Conservation (phyloP, 768 basidiomycete species). For the Agaricus blazei region DNA sequence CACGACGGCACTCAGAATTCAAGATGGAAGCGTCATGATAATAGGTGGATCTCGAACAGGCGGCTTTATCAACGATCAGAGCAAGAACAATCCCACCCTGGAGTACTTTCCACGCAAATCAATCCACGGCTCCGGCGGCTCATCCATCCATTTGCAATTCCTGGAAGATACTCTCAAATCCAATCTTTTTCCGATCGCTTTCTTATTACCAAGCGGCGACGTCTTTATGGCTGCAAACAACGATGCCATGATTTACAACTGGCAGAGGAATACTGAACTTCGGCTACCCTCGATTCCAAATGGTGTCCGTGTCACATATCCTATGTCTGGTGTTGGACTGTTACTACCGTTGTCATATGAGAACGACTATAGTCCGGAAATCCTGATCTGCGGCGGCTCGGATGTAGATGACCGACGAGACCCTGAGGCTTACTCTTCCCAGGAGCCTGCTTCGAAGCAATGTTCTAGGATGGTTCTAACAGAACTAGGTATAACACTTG, state of each 20-base stretch:
- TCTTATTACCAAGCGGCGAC: conserved; percentile 62
- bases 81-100: conserved; percentile 75
- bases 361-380: conserved; percentile 59
- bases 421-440: conserved; percentile 61
- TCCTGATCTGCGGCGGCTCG: conserved; percentile 78
- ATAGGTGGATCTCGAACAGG: conserved; percentile 78
- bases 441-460: conserved; percentile 67
- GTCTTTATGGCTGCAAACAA: conserved; percentile 76
- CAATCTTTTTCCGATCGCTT: conserved; percentile 80
- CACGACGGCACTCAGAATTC: conserved; percentile 61
- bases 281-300: conserved; percentile 68
- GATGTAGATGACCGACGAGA: conserved; percentile 54
- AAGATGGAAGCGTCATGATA: conserved; percentile 80
- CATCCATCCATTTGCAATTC: conserved; percentile 61
- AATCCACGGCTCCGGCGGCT: conserved; percentile 60
- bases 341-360: conserved; percentile 65
- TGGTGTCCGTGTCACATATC: conserved; percentile 76
- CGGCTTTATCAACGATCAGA: conserved; percentile 82
- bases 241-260: conserved; percentile 78
- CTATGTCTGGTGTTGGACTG: conserved; percentile 73
- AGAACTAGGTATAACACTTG: conserved; percentile 53
- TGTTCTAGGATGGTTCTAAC: conserved; percentile 68
- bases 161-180: conserved; percentile 69
- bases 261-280: conserved; percentile 56
- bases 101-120: conserved; percentile 82